These are phyloP conservation scores for Lathyrus tuberosus DNA, from an alignment of 306 rosid species.

Conservation along the genomic window DNA sequence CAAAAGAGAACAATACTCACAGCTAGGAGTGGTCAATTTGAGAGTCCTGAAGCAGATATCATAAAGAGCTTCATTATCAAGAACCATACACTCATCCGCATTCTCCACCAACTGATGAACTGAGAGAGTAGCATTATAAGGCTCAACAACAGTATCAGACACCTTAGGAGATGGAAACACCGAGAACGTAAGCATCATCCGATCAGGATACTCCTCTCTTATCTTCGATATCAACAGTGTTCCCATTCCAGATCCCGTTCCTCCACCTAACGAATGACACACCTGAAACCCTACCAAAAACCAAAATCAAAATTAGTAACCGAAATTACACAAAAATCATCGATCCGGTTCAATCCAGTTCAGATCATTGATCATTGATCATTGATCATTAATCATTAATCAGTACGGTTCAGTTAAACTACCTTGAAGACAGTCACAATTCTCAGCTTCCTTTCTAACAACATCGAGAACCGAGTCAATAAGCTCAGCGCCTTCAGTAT, in stretches of 20 bases:
- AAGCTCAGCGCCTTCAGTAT: slow-evolving; percentile 65
- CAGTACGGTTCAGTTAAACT: neutral
- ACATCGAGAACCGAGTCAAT: slow-evolving; percentile 64
- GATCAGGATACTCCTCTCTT: slow-evolving; percentile 65
- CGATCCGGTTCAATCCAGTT: neutral
- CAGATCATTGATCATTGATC: neutral
- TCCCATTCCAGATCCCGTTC: slow-evolving; percentile 70
- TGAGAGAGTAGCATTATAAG: slow-evolving; percentile 65
- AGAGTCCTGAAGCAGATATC: slow-evolving; percentile 68
- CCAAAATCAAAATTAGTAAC: neutral
- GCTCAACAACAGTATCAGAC: slow-evolving; percentile 66
- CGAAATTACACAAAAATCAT: slow-evolving; percentile 5
- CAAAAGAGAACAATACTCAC: slow-evolving; percentile 40
- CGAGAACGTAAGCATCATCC: slow-evolving; percentile 66
- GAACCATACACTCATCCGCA: slow-evolving; percentile 67
- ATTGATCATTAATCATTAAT: neutral
- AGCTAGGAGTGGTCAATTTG: slow-evolving; percentile 62
- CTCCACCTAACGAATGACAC: slow-evolving; percentile 63
- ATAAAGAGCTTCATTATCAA: slow-evolving; percentile 62
- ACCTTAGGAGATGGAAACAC: slow-evolving; percentile 65
- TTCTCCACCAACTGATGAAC: slow-evolving; percentile 69
- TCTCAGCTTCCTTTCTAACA: slow-evolving; percentile 63
- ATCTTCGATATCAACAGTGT: slow-evolving; percentile 59
- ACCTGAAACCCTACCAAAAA: slow-evolving; percentile 53
- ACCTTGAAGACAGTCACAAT: slow-evolving; percentile 67